phyloP scores from a whole-genome alignment of 306 rosid genomes.

The Bauhinia variegata region DNA sequence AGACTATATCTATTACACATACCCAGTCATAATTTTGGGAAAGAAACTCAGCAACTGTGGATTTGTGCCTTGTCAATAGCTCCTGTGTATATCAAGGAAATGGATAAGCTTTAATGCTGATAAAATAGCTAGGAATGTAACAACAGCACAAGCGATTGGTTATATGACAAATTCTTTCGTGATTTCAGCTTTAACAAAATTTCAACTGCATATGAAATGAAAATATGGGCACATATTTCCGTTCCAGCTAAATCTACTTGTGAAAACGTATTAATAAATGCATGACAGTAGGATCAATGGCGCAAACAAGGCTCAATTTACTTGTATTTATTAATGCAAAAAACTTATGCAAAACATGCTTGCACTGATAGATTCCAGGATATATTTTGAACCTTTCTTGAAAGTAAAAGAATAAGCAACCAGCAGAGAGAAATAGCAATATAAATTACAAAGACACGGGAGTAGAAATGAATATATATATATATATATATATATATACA shows the following conservation, averaged over 20 bases:
- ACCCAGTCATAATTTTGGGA: constrained; percentile 81
- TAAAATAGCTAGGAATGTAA: constrained; percentile 7
- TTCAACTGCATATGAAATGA: neutral
- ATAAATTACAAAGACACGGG: neutral
- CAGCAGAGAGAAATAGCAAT: neutral
- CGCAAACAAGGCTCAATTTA: no score
- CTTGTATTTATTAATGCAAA: no score
- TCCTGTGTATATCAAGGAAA: constrained; percentile 54
- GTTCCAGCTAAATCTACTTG: neutral
- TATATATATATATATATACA: no score
- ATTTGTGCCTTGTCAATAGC: constrained; percentile 87
- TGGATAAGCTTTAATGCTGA: constrained; percentile 8
- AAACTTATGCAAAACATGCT: no score
- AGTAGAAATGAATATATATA: neutral
- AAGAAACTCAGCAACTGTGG: constrained; percentile 80
- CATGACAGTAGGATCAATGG: neutral
- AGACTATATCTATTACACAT: constrained; percentile 22
- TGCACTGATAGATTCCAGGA: no score
- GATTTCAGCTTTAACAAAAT: neutral
- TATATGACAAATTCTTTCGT: neutral
- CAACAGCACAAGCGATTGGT: neutral
- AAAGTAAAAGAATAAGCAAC: no score
- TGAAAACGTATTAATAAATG: neutral
- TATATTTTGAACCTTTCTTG: no score
- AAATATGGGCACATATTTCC: neutral